Base-by-base conservation (phyloP, 768 basidiomycete species). In the Astraeus odoratus region DNA sequence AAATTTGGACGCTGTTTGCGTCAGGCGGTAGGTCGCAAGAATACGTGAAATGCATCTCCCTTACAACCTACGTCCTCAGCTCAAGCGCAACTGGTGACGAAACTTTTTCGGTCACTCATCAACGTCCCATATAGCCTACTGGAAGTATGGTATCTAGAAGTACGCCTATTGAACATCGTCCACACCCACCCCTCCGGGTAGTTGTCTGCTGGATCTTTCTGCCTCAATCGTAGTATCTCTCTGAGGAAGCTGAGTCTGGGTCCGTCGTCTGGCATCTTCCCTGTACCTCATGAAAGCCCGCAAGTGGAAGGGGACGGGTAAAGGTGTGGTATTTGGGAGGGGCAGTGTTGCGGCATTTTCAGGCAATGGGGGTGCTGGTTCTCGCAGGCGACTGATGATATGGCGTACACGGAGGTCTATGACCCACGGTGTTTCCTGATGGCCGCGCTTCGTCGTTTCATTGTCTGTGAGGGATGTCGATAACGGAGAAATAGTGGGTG, bases 1-100 rank as follows among this genome's bases (percentile, higher is more conserved):
- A 78, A 77, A 51, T 99, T 98, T 64, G 84, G 81, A 31, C 70
- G 76, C 25, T 99, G 95, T 62, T 65, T 99, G 25, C 79, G 81
- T 38, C 70, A 78, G 52, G 81, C 82, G 44, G 95, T 96, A 66
- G 47, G 83, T 80, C 40, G 7, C 39, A 27, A 18, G 19, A 31
- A 37, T 43, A 12, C 19, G n/a, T 67, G 15, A 25, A 25, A 24
- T 27, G 29, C 20, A 12, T 15, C 6, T 24, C 18, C 23, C 12
- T 30, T 31, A 31, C 3, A 19, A 18, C 12, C 54, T 19, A 52
- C 23, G 9, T 18, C 34, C 19, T 9, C 43, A 81, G 80, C 72
- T 81, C 75, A 73, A 70, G 46, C 70, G 78, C 49, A 78, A 74
- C 56, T 77, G 75, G 74, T 78, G 55, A 69, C 34, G 18, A 40